phyloP scores from a whole-genome alignment of 257 asterid species.

The Buddleja alternifolia region DNA sequence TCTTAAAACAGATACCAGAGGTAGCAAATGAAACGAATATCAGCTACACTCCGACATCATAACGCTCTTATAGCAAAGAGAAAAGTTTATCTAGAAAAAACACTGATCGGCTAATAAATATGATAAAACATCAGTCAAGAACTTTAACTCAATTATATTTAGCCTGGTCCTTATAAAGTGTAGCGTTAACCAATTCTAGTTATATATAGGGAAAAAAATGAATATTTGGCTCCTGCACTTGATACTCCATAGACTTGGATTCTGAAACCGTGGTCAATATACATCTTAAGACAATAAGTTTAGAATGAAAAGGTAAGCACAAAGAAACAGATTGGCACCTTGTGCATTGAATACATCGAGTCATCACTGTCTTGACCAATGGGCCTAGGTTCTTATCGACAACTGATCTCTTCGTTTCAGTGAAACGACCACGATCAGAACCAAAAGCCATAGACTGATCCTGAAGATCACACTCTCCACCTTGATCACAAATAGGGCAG shows the following conservation, averaged over 20 bases:
- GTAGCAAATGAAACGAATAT: slow-evolving; percentile 1
- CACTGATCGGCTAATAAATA: slow-evolving; percentile 13
- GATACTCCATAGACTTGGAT: background rate
- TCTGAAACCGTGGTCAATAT: background rate
- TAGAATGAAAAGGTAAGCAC: background rate
- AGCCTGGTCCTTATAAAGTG: background rate
- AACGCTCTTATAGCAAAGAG: slow-evolving; percentile 7
- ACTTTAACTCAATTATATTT: background rate
- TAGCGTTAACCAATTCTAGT: background rate
- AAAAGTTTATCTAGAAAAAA: background rate
- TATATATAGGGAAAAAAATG: background rate
- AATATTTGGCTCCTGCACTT: slow-evolving; percentile 2
- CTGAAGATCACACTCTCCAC: slow-evolving; percentile 98
- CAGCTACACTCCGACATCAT: slow-evolving; percentile 13
- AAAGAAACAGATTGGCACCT: slow-evolving; percentile 46
- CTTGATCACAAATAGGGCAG: slow-evolving; percentile 99
- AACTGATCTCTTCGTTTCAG: slow-evolving; percentile 90
- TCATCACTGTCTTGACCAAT: slow-evolving; percentile 95
- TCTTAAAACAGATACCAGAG: background rate
- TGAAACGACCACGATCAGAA: slow-evolving; percentile 94
- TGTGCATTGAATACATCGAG: slow-evolving; percentile 94
- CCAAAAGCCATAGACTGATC: slow-evolving; percentile 99
- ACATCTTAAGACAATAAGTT: slow-evolving; percentile 9
- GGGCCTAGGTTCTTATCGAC: slow-evolving; percentile 98
- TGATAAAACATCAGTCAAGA: background rate